Evolutionary conservation across 306 rosid genomes (phyloP).

Genomic region (Abrus pulchellus): DNA sequence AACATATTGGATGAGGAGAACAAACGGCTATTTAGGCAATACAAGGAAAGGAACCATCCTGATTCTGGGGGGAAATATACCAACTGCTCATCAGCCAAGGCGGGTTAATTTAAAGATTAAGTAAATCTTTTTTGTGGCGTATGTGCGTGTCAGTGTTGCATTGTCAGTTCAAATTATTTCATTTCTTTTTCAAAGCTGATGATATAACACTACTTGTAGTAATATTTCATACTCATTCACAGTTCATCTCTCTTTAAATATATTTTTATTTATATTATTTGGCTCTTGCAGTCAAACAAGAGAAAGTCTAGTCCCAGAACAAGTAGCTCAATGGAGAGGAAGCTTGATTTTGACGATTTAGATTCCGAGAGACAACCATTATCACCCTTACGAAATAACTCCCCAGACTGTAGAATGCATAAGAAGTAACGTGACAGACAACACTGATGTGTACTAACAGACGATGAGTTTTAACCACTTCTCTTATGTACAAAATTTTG

Average conservation of each 20-base stretch:
- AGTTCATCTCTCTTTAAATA: not conserved
- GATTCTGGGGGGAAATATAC: slow-evolving; percentile 69
- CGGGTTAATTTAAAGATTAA: slow-evolving; percentile 21
- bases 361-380: slow-evolving; percentile 74
- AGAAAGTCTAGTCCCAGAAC: slow-evolving; percentile 70
- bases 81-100: slow-evolving; percentile 79
- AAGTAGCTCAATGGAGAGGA: slow-evolving; percentile 68
- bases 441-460: slow-evolving; percentile 11
- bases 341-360: slow-evolving; percentile 64
- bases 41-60: slow-evolving; percentile 62
- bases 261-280: not conserved
- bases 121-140: not conserved
- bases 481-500: not conserved
- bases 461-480: not conserved
- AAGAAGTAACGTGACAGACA: slow-evolving; percentile 51
- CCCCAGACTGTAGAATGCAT: slow-evolving; percentile 71
- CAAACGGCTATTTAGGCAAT: slow-evolving; percentile 60
- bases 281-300: slow-evolving; percentile 82
- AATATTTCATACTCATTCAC: not conserved
- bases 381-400: slow-evolving; percentile 79
- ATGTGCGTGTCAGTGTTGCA: not conserved
- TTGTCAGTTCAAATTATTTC: slow-evolving; percentile 24
- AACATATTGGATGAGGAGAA: slow-evolving; percentile 70
- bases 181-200: slow-evolving; percentile 4
- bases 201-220: not conserved